Base-by-base conservation (phyloP, 495 filamentous ascomycete species). In the Rhypophila decipiens region DNA sequence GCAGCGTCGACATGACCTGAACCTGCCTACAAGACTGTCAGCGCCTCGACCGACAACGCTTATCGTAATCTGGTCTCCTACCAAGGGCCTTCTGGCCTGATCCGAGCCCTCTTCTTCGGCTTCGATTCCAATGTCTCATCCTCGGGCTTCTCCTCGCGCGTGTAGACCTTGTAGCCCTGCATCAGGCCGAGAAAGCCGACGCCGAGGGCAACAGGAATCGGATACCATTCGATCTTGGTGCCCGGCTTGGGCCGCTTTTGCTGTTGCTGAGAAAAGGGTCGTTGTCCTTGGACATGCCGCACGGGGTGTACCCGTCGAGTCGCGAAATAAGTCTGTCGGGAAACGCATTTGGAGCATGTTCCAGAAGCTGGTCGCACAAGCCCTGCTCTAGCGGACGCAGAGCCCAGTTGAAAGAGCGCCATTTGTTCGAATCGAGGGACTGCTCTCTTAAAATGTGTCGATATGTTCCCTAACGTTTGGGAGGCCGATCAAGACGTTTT, bases 1-100 rank as follows among this genome's bases (percentile, higher is more conserved):
- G 93, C 40, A 99, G 71, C 0, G 91, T 97, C 13, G 88, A 94
- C 85, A 99, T 95, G 56, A 97, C 77, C 62, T 95, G 88, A 19
- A 99, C 86, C 59, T 94, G 87, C 90, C 85, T 87, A 50, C 9
- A 34, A 22, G 33, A 29, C 39, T 51, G 49, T 52, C 36, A 56
- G 27, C 35, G 33, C 42, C 31, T 24, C 10, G 18, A 37, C 50
- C 23, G 29, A 50, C 38, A n/a, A n/a, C n/a, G n/a, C n/a, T n/a
- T n/a, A n/a, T n/a, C n/a, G n/a, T n/a, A n/a, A n/a, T n/a, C n/a
- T n/a, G n/a, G 13, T 24, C 20, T 50, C 70, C 50, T 75, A 87
- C 86, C 93, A 98, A 61, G 93, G 87, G 15, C 93, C 93, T 47
- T 85, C 87, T 9, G 87, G 90, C 47, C 86, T 72, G 49, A 95